A percentile compares a stretch with the other conserved stretches of the same genome.
These are phyloP conservation scores for Amanita fuliginea DNA, from an alignment of 768 basidiomycete species.

Conservation along the genomic window DNA sequence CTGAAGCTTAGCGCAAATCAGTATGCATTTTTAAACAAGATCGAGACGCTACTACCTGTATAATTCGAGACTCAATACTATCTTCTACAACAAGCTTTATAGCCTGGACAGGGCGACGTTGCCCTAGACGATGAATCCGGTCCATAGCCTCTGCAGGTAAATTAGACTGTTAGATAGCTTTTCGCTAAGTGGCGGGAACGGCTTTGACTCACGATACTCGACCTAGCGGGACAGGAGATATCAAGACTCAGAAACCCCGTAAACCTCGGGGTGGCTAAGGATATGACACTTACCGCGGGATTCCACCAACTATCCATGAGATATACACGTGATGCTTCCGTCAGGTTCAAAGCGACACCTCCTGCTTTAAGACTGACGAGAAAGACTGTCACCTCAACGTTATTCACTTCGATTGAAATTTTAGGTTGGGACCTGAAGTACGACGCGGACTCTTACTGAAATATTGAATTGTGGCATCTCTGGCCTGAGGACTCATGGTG, in stretches of 20 bases:
- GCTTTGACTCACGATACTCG: slow-evolving; percentile 60
- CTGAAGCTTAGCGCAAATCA: slow-evolving; percentile 45
- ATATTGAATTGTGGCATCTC: slow-evolving; percentile 89
- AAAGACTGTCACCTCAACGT: slow-evolving; percentile 93
- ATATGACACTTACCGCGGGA: slow-evolving; percentile 53
- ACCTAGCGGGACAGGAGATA: slow-evolving; percentile 27
- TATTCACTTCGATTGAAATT: slow-evolving; percentile 51
- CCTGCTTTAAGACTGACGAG: slow-evolving; percentile 94
- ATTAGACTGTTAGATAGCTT: background rate
- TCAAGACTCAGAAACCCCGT: background rate
- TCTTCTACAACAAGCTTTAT: slow-evolving; percentile 94
- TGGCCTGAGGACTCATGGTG: slow-evolving; percentile 92
- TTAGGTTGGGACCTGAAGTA: background rate
- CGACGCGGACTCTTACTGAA: slow-evolving; percentile 48
- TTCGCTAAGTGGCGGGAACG: background rate
- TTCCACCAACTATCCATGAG: slow-evolving; percentile 99
- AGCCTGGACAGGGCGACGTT: slow-evolving; percentile 85
- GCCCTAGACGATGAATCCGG: slow-evolving; percentile 93
- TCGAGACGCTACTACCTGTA: slow-evolving; percentile 43
- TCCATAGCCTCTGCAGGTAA: slow-evolving; percentile 79
- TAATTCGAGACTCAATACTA: slow-evolving; percentile 90
- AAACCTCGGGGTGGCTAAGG: slow-evolving; percentile 2
- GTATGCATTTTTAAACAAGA: background rate
- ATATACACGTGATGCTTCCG: slow-evolving; percentile 88
- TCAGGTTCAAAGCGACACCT: slow-evolving; percentile 84